phyloP scores from a whole-genome alignment of 2,329 filamentous ascomycete species.

The Arthrobotrys sphaeroides region DNA sequence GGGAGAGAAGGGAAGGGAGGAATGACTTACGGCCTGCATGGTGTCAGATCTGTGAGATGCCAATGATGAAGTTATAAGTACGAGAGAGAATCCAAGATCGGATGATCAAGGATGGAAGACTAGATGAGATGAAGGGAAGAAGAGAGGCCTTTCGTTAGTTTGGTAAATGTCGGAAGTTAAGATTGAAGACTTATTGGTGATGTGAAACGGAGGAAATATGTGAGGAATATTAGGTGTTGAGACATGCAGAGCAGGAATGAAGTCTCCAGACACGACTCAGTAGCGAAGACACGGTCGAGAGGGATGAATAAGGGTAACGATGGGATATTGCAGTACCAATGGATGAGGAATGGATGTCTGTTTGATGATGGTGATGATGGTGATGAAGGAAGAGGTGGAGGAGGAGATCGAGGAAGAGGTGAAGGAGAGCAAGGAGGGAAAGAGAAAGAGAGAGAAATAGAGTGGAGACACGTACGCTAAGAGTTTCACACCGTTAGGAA shows the following conservation, averaged over 20 bases:
- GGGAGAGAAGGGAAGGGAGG: neutral
- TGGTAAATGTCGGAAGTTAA: neutral
- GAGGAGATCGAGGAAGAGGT: too few species aligned
- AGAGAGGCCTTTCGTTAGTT: constrained; percentile 23
- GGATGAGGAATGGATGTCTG: neutral
- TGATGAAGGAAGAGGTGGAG: too few species aligned
- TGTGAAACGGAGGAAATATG: constrained; percentile 5
- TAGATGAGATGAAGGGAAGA: constrained; percentile 3
- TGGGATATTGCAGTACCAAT: neutral
- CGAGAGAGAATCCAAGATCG: constrained; percentile 35
- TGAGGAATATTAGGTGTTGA: neutral
- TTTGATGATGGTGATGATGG: too few species aligned
- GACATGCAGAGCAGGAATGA: neutral
- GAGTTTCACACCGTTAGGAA: constrained; percentile 36
- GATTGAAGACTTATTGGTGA: neutral
- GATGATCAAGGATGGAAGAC: constrained; percentile 42
- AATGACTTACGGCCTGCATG: constrained; percentile 50
- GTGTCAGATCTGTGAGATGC: constrained; percentile 22
- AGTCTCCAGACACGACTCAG: neutral
- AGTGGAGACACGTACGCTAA: constrained; percentile 26
- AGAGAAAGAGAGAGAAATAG: neutral
- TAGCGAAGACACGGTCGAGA: neutral
- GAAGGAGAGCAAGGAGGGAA: too few species aligned
- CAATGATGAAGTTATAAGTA: neutral
- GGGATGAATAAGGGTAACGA: neutral